Conservation (phyloP, 768 basidiomycete genomes). For the Lactarius sanguifluus region DNA sequence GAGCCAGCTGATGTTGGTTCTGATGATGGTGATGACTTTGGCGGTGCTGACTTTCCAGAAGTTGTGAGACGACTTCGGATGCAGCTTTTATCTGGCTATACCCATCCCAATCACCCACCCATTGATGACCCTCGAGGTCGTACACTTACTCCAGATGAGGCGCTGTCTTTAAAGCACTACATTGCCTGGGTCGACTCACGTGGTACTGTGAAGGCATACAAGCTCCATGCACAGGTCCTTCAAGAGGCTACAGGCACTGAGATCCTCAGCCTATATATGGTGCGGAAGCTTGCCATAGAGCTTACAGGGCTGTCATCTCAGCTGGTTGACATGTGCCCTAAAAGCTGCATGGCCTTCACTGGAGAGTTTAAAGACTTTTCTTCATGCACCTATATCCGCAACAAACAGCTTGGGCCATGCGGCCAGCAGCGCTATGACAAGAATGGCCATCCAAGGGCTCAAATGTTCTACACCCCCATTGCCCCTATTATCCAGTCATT, state of each 20-base stretch:
- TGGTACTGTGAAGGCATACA: background rate
- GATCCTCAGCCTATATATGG: background rate
- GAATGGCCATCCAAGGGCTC: too few species aligned
- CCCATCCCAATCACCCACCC: background rate
- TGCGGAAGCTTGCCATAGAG: background rate
- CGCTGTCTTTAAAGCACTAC: background rate
- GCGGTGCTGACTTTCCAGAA: background rate
- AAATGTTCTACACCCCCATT: too few species aligned
- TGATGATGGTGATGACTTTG: background rate
- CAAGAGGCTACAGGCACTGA: background rate
- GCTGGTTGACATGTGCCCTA: slow-evolving; percentile 5
- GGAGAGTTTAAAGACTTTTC: too few species aligned
- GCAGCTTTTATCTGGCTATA: background rate
- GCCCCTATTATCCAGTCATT: slow-evolving; percentile 16
- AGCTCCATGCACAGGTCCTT: background rate
- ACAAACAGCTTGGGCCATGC: background rate
- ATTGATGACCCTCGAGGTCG: background rate
- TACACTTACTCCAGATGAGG: background rate
- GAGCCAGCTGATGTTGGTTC: background rate
- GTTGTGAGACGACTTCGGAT: background rate
- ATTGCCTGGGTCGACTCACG: too few species aligned
- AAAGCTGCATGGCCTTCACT: slow-evolving; percentile 8
- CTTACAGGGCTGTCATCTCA: slow-evolving; percentile 1
- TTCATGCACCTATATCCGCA: background rate
- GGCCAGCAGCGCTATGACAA: background rate